A percentile compares a stretch with the other conserved stretches of the same genome.
These are phyloP conservation scores for Scutellaria galericulata DNA, from an alignment of 257 asterid genomes.

Conservation along the genomic window DNA sequence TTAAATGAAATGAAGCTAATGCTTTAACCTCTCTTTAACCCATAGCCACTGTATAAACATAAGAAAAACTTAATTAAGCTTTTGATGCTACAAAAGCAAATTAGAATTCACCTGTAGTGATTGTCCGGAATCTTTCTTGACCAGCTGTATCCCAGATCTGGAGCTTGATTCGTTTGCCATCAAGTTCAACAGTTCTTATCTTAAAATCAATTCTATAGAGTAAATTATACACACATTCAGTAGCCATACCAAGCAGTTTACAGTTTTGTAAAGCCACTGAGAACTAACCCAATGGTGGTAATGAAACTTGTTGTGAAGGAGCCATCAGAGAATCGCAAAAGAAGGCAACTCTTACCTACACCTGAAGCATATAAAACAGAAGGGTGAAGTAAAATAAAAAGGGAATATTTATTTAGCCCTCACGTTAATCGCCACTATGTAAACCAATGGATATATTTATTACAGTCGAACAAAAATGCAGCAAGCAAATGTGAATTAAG, in stretches of 20 bases:
- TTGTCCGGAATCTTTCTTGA: constrained; percentile 66
- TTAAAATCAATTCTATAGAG: constrained; percentile 60
- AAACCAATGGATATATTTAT: constrained; percentile 2
- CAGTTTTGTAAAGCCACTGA: constrained; percentile 14
- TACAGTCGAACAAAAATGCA: constrained; percentile 16
- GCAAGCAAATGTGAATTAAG: constrained; percentile 5
- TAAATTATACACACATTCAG: constrained; percentile 37
- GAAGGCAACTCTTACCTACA: constrained; percentile 94
- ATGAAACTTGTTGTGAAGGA: constrained; percentile 90
- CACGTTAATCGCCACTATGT: neutral
- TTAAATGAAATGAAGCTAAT: constrained; percentile 12
- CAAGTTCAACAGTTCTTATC: constrained; percentile 69
- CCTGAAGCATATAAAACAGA: constrained; percentile 42
- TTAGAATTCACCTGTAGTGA: constrained; percentile 54
- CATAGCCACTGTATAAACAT: neutral
- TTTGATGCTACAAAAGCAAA: constrained; percentile 22
- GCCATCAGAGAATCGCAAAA: constrained; percentile 89
- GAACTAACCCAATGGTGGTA: constrained; percentile 64
- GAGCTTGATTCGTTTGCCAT: constrained; percentile 66
- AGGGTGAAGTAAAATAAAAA: constrained; percentile 6
- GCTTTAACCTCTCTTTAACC: constrained; percentile 10
- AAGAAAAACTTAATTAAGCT: constrained; percentile 11
- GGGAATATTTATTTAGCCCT: neutral
- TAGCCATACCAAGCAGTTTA: constrained; percentile 22
- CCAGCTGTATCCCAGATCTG: constrained; percentile 78